These are phyloP conservation scores for Trebouxia gelatinosa DNA, from an alignment of 163 green algal genomes.

Conservation along the genomic window DNA sequence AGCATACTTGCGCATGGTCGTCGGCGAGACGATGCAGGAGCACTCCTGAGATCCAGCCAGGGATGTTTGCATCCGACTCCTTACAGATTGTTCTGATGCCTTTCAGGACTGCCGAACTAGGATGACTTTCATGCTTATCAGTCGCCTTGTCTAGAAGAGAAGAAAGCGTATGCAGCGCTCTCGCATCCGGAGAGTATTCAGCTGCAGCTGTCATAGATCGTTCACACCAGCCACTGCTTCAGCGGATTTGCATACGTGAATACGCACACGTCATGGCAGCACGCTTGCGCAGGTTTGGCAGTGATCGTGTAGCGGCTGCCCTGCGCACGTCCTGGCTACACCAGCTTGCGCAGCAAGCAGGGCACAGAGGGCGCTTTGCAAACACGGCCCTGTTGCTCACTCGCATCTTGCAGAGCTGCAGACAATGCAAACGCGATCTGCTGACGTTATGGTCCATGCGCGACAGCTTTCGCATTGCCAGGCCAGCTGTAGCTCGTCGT, in stretches of 20 bases:
- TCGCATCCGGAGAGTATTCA: constrained; percentile 6
- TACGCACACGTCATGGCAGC: neutral
- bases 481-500: neutral
- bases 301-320: neutral
- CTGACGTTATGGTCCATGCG: neutral
- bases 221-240: too few relatives aligned
- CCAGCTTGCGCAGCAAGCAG: neutral
- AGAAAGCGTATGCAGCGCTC: neutral
- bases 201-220: neutral
- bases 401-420: neutral
- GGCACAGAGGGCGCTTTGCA: too few relatives aligned
- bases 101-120: neutral
- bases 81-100: constrained; percentile 35
- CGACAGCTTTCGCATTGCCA: neutral
- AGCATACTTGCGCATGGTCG: constrained; percentile 24
- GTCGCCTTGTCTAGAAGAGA: constrained; percentile 33
- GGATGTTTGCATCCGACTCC: constrained; percentile 32
- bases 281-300: neutral
- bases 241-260: too few relatives aligned
- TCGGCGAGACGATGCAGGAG: constrained; percentile 31
- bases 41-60: constrained; percentile 1
- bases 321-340: neutral
- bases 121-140: constrained; percentile 26
- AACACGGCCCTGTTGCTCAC: too few relatives aligned
- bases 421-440: neutral